Conservation (phyloP, 2,329 filamentous ascomycete genomes). For the Aureobasidium sp. region DNA sequence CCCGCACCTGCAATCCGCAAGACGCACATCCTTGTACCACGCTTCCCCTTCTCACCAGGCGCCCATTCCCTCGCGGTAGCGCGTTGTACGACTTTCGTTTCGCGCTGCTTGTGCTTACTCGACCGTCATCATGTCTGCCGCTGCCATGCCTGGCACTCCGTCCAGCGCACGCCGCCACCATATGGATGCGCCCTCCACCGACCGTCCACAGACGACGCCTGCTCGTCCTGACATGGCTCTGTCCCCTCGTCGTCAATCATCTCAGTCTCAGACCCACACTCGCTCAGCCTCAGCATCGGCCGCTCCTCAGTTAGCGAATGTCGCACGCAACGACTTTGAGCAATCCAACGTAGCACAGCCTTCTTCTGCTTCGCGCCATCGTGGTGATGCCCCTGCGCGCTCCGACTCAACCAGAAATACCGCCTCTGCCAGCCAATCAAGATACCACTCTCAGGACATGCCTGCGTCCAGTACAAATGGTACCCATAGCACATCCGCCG, state of each 20-base stretch:
- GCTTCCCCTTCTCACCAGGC: background rate
- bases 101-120: background rate
- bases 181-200: constrained; percentile 40
- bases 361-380: constrained; percentile 34
- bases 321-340: constrained; percentile 66
- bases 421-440: constrained; percentile 30
- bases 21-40: background rate
- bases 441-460: constrained; percentile 39
- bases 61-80: background rate
- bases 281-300: constrained; percentile 35
- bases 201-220: constrained; percentile 42
- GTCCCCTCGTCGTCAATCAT: constrained; percentile 28
- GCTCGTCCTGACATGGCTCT: constrained; percentile 27
- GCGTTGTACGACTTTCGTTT: background rate
- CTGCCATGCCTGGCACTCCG: constrained; percentile 44
- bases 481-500: constrained; percentile 22
- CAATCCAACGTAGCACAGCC: constrained; percentile 58
- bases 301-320: constrained; percentile 38
- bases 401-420: constrained; percentile 48
- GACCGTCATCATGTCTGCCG: constrained; percentile 32
- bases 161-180: constrained; percentile 42
- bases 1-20: no score
- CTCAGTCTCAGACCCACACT: constrained; percentile 26
- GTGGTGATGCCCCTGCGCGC: constrained; percentile 34
- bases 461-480: constrained; percentile 27